phyloP scores from a whole-genome alignment of 768 basidiomycete species.

The Xerocomus spinulosus region DNA sequence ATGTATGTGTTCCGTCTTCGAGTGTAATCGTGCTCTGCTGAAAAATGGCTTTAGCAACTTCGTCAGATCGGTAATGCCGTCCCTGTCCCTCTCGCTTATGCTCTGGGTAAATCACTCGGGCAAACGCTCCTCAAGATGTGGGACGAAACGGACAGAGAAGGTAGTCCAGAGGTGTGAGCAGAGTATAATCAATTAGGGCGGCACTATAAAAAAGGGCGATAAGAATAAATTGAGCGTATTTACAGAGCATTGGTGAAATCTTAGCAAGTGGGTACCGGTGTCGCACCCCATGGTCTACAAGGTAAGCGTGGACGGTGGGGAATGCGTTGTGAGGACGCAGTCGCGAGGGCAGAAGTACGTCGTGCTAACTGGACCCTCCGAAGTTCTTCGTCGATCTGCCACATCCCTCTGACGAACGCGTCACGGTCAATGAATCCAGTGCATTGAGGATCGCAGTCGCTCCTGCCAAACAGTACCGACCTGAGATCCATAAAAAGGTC shows the following conservation, averaged over 20 bases:
- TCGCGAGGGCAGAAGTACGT: conserved; percentile 30
- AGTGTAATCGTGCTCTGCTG: neutral
- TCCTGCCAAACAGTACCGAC: conserved; percentile 40
- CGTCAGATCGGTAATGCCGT: conserved; percentile 81
- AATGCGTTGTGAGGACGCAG: conserved; percentile 32
- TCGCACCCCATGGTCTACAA: conserved; percentile 13
- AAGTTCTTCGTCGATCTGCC: conserved; percentile 82
- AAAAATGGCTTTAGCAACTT: conserved; percentile 48
- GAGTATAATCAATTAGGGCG: neutral
- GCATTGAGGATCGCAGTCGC: conserved; percentile 57
- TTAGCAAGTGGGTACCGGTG: conserved; percentile 11
- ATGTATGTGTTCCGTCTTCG: conserved; percentile 41
- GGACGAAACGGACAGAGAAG: conserved; percentile 40
- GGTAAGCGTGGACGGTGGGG: conserved; percentile 29
- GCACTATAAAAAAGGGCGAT: conserved; percentile 2
- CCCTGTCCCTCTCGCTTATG: conserved; percentile 62
- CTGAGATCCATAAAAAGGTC: neutral
- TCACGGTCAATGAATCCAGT: conserved; percentile 61
- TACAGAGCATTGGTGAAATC: no score
- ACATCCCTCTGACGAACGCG: conserved; percentile 73
- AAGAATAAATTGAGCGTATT: conserved; percentile 14
- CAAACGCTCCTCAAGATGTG: conserved; percentile 44
- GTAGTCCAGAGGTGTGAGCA: conserved; percentile 39
- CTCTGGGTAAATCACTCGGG: conserved; percentile 48
- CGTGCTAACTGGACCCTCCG: conserved; percentile 48